Conservation (phyloP, 2,329 filamentous ascomycete genomes). For the Malbranchea cinnamomea region DNA sequence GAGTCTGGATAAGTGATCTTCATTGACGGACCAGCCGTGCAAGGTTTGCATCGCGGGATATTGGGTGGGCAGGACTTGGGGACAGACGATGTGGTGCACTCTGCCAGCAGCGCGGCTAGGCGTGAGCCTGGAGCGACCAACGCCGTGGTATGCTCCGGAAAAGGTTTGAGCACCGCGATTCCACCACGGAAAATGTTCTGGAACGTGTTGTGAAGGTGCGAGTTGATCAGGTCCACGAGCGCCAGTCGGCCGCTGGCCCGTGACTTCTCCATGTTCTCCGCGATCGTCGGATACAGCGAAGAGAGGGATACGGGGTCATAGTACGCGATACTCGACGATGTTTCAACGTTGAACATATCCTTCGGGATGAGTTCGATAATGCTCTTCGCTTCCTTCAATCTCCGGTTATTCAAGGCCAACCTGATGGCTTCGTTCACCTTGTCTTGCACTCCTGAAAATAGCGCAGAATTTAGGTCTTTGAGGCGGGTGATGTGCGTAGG, state of each 20-base stretch:
- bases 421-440: constrained; percentile 50
- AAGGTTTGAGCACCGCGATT: constrained; percentile 67
- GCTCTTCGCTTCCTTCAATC: constrained; percentile 42
- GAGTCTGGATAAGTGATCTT: constrained; percentile 49
- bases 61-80: constrained; percentile 77
- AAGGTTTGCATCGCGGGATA: constrained; percentile 55
- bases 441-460: constrained; percentile 56
- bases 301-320: constrained; percentile 53
- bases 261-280: constrained; percentile 43
- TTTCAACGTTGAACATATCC: constrained; percentile 51
- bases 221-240: constrained; percentile 63
- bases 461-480: constrained; percentile 51
- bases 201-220: constrained; percentile 74
- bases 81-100: constrained; percentile 59
- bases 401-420: constrained; percentile 40
- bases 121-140: constrained; percentile 55
- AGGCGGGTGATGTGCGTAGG: constrained; percentile 55
- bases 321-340: constrained; percentile 56
- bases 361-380: constrained; percentile 48
- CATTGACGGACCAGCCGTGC: constrained; percentile 49
- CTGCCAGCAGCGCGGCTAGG: constrained; percentile 58
- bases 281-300: constrained; percentile 52
- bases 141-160: constrained; percentile 57
- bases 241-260: constrained; percentile 46
- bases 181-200: constrained; percentile 64